Conservation (phyloP, 2,329 filamentous ascomycete genomes). For the Fusarium marasasianum region DNA sequence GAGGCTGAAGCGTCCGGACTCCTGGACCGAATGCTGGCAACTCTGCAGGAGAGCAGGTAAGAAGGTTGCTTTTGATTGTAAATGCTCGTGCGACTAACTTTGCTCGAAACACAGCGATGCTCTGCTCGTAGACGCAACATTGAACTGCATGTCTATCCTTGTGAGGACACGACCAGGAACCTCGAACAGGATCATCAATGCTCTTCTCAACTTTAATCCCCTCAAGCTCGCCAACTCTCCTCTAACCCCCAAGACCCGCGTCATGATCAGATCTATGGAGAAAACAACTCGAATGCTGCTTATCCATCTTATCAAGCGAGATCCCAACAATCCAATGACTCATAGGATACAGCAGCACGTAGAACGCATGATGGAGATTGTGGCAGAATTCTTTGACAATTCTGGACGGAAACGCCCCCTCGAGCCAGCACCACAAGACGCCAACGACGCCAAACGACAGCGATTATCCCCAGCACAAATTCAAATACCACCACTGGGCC, state of each 20-base stretch:
- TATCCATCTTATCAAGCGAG: slow-evolving; percentile 85
- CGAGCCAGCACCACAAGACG: slow-evolving; percentile 75
- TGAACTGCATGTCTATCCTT: slow-evolving; percentile 87
- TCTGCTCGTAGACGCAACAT: slow-evolving; percentile 85
- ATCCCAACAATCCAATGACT: slow-evolving; percentile 79
- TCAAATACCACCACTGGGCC: slow-evolving; percentile 74
- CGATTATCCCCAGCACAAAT: slow-evolving; percentile 62
- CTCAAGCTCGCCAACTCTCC: slow-evolving; percentile 80
- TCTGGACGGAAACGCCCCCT: slow-evolving; percentile 79
- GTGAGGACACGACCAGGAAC: slow-evolving; percentile 84
- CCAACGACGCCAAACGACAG: slow-evolving; percentile 84
- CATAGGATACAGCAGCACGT: slow-evolving; percentile 87
- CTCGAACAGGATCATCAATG: slow-evolving; percentile 84
- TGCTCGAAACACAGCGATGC: slow-evolving; percentile 72
- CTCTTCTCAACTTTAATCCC: slow-evolving; percentile 91
- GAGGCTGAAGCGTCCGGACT: slow-evolving; percentile 94
- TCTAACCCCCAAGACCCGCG: slow-evolving; percentile 80
- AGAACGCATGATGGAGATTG: slow-evolving; percentile 81
- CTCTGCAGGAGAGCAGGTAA: slow-evolving; percentile 88
- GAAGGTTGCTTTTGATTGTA: slow-evolving; percentile 38
- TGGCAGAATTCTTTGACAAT: slow-evolving; percentile 83
- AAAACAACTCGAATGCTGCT: slow-evolving; percentile 88
- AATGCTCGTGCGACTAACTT: slow-evolving; percentile 2
- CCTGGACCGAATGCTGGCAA: slow-evolving; percentile 84
- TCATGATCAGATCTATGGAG: slow-evolving; percentile 93